Evolutionary conservation across 2,329 filamentous ascomycete species (phyloP).

Genomic region (Ophiosphaerella korrae): DNA sequence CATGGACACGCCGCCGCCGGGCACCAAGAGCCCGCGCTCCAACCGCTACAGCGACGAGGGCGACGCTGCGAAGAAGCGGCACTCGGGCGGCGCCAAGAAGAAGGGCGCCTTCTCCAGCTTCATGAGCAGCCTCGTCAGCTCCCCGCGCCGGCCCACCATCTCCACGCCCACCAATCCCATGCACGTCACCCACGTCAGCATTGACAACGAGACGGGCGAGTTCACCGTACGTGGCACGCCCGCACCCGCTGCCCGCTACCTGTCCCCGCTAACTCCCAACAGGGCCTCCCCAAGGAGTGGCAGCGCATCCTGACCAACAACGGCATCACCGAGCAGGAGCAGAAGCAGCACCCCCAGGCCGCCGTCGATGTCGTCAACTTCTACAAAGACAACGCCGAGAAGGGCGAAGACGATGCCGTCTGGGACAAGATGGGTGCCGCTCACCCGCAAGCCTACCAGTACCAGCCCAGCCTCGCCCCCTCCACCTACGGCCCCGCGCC

Average conservation of each 20-base stretch:
- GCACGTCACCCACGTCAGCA: conserved; percentile 96
- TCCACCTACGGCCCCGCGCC: conserved; percentile 51
- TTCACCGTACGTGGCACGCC: conserved; percentile 72
- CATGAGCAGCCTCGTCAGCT: conserved; percentile 54
- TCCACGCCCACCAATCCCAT: conserved; percentile 98
- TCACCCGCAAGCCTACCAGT: conserved; percentile 59
- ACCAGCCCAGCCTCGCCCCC: conserved; percentile 38
- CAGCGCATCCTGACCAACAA: conserved; percentile 93
- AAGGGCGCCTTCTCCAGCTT: conserved; percentile 49
- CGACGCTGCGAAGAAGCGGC: conserved; percentile 36
- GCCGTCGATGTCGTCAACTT: conserved; percentile 96
- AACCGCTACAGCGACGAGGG: conserved; percentile 49
- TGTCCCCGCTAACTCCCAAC: conserved; percentile 2
- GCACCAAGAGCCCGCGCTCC: conserved; percentile 41
- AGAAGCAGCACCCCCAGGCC: conserved; percentile 92
- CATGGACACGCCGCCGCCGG: conserved; percentile 51
- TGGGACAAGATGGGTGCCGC: conserved; percentile 97
- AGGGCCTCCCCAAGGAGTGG: conserved; percentile 98
- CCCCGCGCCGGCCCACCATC: conserved; percentile 88
- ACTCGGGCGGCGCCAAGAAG: conserved; percentile 46
- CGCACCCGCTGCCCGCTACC: conserved; percentile 25
- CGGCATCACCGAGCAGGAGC: conserved; percentile 94
- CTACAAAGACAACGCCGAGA: conserved; percentile 91
- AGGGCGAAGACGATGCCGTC: conserved; percentile 79
- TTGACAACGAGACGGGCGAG: conserved; percentile 93